Evolutionary conservation across 768 basidiomycete species (phyloP), one percentile per base, ranked within the genome.

Genomic region (Pleurotus sapidus): DNA sequence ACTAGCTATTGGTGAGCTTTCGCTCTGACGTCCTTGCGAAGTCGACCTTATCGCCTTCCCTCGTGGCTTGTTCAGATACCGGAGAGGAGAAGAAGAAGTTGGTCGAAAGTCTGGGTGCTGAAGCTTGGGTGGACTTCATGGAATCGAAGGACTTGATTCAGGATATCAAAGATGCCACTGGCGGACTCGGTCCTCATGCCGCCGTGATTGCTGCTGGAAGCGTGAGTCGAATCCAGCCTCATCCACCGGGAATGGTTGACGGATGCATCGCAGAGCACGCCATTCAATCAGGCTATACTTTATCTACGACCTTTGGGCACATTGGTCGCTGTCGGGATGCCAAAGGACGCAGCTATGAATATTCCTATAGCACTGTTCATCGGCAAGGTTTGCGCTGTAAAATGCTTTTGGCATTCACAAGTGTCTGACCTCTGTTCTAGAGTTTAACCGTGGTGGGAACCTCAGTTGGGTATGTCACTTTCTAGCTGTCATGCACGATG

Each of bases 121-220:
- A 91, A 68, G 83, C 79, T 68, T 87, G 83, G 82, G 71, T 95
- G 50, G 93, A 95, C 73, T 95, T 94, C 75, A 81, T 72, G 62
- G 74, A 81, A 63, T 77, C 76, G 7, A 72, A 76, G 58, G 80
- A 93, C 64, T 68, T 91, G 53, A 81, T 85, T 47, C 65, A 72
- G 48, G 84, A 84, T 38, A 80, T 93, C 60, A 74, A 78, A 66
- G 79, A 74, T 0, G 84, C 83, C 0, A 81, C 86, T 1, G 83
- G 71, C 24, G 91, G 91, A 2, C 60, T 73, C 15, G 93, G 93
- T 8, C 82, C 91, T 1, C 91, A 94, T 63, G 81, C 83, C 7
- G 82, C 85, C 0, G 63, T 89, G 37, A 75, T 89, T 39, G 81
- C 81, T 7, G 81, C 80, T n/a, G 83, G 84, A 4, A 68, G 69